These are phyloP conservation scores for Phragmites australis DNA, from an alignment of 176 grass and related monocot genomes.

Conservation along the genomic window DNA sequence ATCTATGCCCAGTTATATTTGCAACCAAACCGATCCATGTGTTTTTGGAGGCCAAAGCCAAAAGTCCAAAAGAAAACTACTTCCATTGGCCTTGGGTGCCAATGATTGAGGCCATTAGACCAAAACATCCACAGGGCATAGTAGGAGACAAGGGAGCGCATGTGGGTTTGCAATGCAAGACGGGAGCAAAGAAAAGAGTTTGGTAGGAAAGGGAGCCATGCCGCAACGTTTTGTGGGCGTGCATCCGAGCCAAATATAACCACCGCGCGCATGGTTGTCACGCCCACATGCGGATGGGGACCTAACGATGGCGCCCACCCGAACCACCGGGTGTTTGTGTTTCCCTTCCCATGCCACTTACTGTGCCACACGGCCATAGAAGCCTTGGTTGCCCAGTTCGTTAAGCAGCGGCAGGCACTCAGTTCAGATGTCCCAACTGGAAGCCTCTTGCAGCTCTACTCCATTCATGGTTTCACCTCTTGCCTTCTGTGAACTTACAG, in stretches of 20 bases:
- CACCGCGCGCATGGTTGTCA: constrained; percentile 36
- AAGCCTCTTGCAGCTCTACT: constrained; percentile 18
- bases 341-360: neutral
- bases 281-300: constrained; percentile 48
- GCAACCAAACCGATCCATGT: constrained; percentile 25
- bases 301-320: constrained; percentile 40
- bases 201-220: constrained; percentile 39
- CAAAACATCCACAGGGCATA: constrained; percentile 1
- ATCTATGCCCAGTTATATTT: neutral
- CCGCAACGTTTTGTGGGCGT: constrained; percentile 44
- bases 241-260: constrained; percentile 32
- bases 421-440: constrained; percentile 9
- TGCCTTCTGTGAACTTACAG: constrained; percentile 8
- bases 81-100: constrained; percentile 5
- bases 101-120: constrained; percentile 48
- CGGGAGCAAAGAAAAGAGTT: constrained; percentile 13
- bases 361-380: neutral
- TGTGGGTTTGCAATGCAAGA: constrained; percentile 40
- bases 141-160: constrained; percentile 36
- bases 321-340: constrained; percentile 24
- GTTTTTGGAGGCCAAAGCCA: constrained; percentile 26
- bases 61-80: neutral
- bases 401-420: neutral
- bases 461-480: neutral
- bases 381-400: neutral